phyloP scores from a whole-genome alignment of 768 basidiomycete species.

The Austroboletus festivus region DNA sequence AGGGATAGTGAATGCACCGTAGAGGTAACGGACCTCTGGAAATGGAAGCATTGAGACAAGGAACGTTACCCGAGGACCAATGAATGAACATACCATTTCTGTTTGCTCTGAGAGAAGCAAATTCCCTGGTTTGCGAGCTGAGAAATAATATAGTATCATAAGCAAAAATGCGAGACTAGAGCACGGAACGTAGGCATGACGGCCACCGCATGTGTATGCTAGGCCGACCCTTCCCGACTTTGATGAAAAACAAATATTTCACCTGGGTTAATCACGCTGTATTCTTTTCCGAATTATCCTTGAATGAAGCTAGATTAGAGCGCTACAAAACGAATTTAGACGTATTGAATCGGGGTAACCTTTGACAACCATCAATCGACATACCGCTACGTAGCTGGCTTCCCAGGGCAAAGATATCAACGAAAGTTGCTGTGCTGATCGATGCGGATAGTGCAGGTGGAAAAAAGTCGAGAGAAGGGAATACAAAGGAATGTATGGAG shows the following conservation, averaged over 20 bases:
- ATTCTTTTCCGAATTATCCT: too few species aligned
- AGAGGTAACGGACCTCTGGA: background rate
- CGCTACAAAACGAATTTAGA: background rate
- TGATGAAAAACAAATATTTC: constrained; percentile 1
- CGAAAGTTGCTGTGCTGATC: too few species aligned
- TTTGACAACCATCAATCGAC: too few species aligned
- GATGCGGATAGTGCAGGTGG: too few species aligned
- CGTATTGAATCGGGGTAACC: background rate
- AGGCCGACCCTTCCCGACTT: background rate
- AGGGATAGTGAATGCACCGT: constrained; percentile 10
- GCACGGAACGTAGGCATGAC: background rate
- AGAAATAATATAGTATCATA: constrained; percentile 1
- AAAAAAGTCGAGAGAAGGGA: background rate
- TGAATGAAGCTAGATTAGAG: too few species aligned
- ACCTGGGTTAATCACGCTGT: constrained; percentile 5
- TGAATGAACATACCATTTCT: constrained; percentile 8
- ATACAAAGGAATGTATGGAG: constrained; percentile 7
- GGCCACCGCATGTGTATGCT: background rate
- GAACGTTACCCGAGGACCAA: too few species aligned
- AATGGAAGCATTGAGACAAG: background rate
- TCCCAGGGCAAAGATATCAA: too few species aligned
- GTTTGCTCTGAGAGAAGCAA: background rate
- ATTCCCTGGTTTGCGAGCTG: background rate
- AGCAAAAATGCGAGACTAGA: background rate
- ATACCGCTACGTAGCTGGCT: too few species aligned